phyloP scores from a whole-genome alignment of 148 eudicot genomes.

The Rhododendron williamsianum region DNA sequence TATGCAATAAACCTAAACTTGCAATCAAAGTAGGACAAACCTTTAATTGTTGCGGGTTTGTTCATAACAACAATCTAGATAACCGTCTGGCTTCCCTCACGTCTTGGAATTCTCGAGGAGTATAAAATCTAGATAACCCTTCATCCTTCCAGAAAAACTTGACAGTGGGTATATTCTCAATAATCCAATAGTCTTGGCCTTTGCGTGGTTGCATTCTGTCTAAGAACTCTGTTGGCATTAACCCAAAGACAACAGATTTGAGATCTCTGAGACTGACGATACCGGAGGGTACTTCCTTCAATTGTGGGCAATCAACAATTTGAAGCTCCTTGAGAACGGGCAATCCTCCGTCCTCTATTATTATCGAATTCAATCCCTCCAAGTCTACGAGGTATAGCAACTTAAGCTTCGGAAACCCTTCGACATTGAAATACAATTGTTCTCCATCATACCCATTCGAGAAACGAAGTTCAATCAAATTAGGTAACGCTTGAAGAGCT shows the following conservation, averaged over 20 bases:
- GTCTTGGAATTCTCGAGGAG: neutral
- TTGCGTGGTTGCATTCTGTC: neutral
- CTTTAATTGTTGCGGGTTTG: neutral
- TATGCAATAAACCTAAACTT: neutral
- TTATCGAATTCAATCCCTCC: neutral
- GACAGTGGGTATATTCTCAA: neutral
- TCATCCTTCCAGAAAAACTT: neutral
- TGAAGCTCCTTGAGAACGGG: neutral
- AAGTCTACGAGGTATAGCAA: too few species aligned
- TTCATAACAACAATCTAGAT: too few species aligned
- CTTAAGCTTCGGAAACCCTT: too few species aligned
- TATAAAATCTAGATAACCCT: neutral
- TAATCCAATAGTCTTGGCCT: neutral
- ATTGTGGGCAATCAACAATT: neutral
- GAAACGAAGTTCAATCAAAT: too few species aligned
- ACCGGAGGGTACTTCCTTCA: neutral
- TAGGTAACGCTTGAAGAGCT: too few species aligned
- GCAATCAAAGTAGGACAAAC: neutral
- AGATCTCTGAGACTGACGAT: neutral
- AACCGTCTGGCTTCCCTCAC: neutral
- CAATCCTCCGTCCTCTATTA: constrained; percentile 1
- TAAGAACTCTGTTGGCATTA: neutral
- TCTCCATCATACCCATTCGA: too few species aligned
- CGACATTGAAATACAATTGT: too few species aligned
- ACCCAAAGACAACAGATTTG: fast-evolving